Percentiles rank a stretch among this genome's conserved stretches.
phyloP scores from a whole-genome alignment of 2,329 filamentous ascomycete species.

The Remersonia thermophila region DNA sequence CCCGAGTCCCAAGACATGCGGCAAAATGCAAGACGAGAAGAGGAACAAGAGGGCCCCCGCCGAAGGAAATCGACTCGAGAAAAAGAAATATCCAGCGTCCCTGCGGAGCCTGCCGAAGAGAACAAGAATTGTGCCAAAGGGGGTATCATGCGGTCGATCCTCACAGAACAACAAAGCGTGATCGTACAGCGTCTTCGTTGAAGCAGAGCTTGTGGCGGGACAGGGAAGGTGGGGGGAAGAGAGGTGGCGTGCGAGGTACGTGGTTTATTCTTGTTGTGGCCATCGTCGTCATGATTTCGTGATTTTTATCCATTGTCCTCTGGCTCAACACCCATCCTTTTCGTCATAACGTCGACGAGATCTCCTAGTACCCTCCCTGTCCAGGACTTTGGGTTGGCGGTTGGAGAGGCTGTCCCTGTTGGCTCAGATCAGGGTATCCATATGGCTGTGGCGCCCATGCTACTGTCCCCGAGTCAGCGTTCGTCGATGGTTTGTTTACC shows the following conservation, averaged over 20 bases:
- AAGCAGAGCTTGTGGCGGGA: too few relatives aligned
- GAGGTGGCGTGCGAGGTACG: background rate
- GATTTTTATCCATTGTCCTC: background rate
- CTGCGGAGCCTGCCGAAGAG: background rate
- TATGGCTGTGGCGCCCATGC: slow-evolving; percentile 27
- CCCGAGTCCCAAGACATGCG: too few relatives aligned
- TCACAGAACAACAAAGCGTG: slow-evolving; percentile 11
- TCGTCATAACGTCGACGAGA: background rate
- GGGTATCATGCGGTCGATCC: slow-evolving; percentile 15
- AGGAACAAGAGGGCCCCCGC: too few relatives aligned
- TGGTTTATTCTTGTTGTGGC: background rate
- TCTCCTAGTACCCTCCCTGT: slow-evolving; percentile 30
- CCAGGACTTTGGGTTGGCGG: slow-evolving; percentile 28
- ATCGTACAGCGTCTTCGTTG: slow-evolving; percentile 14
- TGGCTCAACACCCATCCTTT: background rate
- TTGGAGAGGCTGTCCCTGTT: slow-evolving; percentile 20
- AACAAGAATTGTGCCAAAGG: slow-evolving; percentile 5
- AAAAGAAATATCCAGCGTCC: background rate
- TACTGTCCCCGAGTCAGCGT: background rate
- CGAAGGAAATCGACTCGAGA: slow-evolving; percentile 1
- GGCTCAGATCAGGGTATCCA: slow-evolving; percentile 31
- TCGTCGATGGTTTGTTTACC: too few relatives aligned
- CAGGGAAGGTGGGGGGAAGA: background rate
- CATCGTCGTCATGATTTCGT: background rate
- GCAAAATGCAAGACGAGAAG: too few relatives aligned